Percentiles rank a stretch among this genome's conserved stretches.
These are phyloP conservation scores for Botryotinia convoluta DNA, from an alignment of 2,329 filamentous ascomycete genomes.

Conservation along the genomic window DNA sequence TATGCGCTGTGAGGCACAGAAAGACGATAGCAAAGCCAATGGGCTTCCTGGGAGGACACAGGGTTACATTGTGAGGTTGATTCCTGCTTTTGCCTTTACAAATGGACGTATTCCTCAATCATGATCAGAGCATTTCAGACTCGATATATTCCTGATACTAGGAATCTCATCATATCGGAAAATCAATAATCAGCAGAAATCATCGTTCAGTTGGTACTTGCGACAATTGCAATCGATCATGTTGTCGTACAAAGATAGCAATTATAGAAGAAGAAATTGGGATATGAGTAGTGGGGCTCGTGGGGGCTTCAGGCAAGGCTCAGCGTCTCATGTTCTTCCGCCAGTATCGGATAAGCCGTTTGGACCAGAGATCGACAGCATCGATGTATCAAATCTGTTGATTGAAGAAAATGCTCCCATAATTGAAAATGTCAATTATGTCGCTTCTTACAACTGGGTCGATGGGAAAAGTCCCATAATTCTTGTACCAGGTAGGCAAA, in stretches of 20 bases:
- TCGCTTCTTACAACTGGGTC: slow-evolving; percentile 55
- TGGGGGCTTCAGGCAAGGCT: background rate
- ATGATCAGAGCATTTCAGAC: background rate
- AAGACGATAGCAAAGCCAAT: background rate
- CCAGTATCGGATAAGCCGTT: slow-evolving; percentile 19
- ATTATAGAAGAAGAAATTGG: background rate
- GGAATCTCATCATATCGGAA: background rate
- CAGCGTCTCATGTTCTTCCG: background rate
- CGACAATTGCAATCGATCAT: background rate
- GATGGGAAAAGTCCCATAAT: slow-evolving; percentile 41
- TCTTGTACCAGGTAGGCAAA: slow-evolving; percentile 44
- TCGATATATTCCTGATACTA: background rate
- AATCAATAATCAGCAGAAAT: background rate
- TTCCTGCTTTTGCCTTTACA: background rate
- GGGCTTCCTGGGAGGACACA: background rate
- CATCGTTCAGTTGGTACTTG: background rate
- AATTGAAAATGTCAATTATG: slow-evolving; percentile 43
- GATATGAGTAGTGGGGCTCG: background rate
- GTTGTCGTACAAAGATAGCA: background rate
- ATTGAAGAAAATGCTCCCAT: slow-evolving; percentile 30
- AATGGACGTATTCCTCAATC: background rate
- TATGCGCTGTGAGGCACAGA: background rate
- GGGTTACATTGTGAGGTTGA: background rate
- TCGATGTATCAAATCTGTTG: slow-evolving; percentile 24
- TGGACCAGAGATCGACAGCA: slow-evolving; percentile 25